Evolutionary conservation across 106 monocot genomes (phyloP).

Genomic region (Platanthera zijinensis): DNA sequence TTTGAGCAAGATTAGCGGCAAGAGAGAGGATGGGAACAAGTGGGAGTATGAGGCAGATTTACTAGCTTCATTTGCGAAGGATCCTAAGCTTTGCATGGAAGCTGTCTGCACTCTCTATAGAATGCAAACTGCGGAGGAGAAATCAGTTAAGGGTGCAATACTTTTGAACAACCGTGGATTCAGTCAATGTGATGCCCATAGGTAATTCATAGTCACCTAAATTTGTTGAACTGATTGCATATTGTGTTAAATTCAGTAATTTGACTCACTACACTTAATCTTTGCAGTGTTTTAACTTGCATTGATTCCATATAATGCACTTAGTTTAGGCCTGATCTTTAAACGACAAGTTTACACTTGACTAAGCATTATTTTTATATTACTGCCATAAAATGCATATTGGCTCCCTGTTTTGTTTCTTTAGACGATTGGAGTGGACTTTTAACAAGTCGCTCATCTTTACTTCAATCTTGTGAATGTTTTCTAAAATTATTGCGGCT

Average conservation of each 20-base stretch:
- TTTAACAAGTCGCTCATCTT: no score
- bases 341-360: no score
- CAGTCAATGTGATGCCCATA: conserved; percentile 28
- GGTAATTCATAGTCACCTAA: conserved; percentile 6
- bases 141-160: conserved; percentile 21
- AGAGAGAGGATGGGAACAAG: conserved; percentile 14
- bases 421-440: no score
- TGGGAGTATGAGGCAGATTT: conserved; percentile 70
- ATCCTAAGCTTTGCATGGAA: conserved; percentile 58
- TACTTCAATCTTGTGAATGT: no score
- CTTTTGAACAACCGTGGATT: conserved; percentile 33
- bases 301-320: no score
- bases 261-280: background rate
- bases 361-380: no score
- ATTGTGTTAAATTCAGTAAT: background rate
- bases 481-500: no score
- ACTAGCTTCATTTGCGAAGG: conserved; percentile 41
- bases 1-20: conserved; percentile 17
- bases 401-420: no score
- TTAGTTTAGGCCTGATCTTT: no score
- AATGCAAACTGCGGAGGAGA: conserved; percentile 37
- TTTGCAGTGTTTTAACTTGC: background rate
- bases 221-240: background rate
- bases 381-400: no score
- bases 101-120: conserved; percentile 67